Evolutionary conservation across 768 basidiomycete genomes (phyloP).

Genomic region (Mrakia hoshinonis): DNA sequence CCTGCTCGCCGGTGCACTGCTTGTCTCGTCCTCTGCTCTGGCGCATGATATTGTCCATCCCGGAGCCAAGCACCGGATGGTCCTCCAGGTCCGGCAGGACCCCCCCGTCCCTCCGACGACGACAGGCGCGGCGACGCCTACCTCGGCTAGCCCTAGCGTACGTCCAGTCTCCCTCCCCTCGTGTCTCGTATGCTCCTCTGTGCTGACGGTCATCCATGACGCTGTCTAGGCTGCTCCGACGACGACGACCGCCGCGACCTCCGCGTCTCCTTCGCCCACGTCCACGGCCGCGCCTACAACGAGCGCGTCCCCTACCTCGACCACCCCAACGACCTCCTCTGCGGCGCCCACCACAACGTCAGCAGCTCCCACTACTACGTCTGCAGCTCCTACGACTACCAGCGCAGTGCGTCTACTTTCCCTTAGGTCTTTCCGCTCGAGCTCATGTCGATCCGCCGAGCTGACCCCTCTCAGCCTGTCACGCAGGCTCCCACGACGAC

Average conservation of each 20-base stretch:
- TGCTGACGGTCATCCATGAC: too few species aligned
- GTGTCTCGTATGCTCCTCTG: too few species aligned
- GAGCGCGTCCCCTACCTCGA: background rate
- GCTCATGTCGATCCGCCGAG: background rate
- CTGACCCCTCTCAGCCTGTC: background rate
- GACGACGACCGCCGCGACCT: background rate
- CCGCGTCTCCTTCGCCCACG: background rate
- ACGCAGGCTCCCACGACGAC: background rate
- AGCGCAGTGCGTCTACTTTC: background rate
- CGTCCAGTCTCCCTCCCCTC: too few species aligned
- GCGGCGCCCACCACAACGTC: background rate
- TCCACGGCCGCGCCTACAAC: background rate
- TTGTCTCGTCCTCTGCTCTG: background rate
- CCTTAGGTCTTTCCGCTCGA: background rate
- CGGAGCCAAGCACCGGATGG: background rate
- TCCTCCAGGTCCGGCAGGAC: conserved; percentile 2
- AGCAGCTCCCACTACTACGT: too few species aligned
- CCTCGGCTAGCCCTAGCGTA: background rate
- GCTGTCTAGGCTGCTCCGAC: background rate
- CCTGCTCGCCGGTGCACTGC: background rate
- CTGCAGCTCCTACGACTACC: background rate
- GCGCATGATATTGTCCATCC: background rate
- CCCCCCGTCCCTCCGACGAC: background rate
- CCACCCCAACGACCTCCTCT: background rate
- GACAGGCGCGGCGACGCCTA: background rate